Evolutionary conservation across 257 asterid genomes (phyloP), one percentile per base, ranked within the genome.

Genomic region (Nicotiana paniculata): DNA sequence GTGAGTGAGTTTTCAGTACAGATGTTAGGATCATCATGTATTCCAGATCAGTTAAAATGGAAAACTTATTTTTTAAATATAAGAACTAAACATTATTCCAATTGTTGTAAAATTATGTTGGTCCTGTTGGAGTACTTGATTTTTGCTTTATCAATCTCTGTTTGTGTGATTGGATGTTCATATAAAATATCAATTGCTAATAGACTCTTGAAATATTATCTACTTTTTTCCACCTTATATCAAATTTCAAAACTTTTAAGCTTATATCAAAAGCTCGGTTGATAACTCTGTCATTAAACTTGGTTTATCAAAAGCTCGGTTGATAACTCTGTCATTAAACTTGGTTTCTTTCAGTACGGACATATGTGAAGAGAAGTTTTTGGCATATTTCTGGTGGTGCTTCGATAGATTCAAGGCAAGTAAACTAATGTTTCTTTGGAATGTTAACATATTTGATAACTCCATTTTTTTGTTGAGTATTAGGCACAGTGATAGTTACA

Each of bases 371-470:
- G 95, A 92, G 90, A 95, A 93, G 93, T 95, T 95, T 87, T 86
- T 95, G 91, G 91, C 89, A 63, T 93, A 93, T 89, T 95, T 95
- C 84, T 95, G 99, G 99, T 93, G 98, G 98, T 95, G 95, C 86
- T 95, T 88, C 86, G 92, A 93, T 84, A 91, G 93, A 85, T 82
- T 93, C 72, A 93, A 93, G 97, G 99, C 88, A 90, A 82, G 95
- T 82, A 58, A 62, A 77, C 75, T 39, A 32, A 66, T 48, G 33
- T 65, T 82, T 46, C 69, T 35, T 75, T 75, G 43, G 46, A 74
- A 15, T 51, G 43, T 28, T 9, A 51, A 51, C 43, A 48, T 48
- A 28, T 75, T 53, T 15, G 24, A 51, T 48, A 11, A 74, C 6
- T 74, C 62, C 79, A 74, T 26, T 57, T 43, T 15, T 2, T 43